Evolutionary conservation across 345 rosid genomes (phyloP).

Genomic region (Sonneratia alba): DNA sequence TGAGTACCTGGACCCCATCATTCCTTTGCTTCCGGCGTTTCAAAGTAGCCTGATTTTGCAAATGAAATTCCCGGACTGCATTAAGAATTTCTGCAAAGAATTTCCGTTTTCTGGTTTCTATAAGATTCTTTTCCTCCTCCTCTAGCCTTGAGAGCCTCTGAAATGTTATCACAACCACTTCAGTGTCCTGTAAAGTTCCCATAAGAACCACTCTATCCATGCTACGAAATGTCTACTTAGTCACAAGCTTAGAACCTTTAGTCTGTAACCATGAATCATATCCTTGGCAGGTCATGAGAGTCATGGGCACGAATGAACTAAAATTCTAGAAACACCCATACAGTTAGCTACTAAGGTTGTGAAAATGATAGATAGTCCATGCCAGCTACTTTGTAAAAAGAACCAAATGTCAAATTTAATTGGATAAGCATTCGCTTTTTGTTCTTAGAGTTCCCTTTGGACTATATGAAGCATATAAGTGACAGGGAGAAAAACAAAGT

Average conservation of each 20-base stretch:
- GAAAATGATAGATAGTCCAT: neutral
- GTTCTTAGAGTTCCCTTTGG: neutral
- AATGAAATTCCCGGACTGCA: constrained; percentile 84
- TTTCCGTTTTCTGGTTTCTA: constrained; percentile 71
- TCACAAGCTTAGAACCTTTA: neutral
- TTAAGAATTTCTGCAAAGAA: constrained; percentile 86
- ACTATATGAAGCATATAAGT: neutral
- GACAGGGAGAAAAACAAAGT: neutral
- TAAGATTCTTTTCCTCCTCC: constrained; percentile 68
- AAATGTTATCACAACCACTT: constrained; percentile 14
- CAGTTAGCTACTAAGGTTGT: neutral
- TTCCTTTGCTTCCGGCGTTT: constrained; percentile 96
- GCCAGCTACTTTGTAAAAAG: too few species aligned
- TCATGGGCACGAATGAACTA: neutral
- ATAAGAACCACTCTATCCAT: neutral
- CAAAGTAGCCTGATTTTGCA: constrained; percentile 64
- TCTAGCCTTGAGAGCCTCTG: constrained; percentile 80
- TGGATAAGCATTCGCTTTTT: too few species aligned
- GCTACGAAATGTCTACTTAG: neutral
- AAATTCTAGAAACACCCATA: neutral
- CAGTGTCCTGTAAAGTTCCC: neutral
- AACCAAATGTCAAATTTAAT: too few species aligned
- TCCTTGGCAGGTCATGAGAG: neutral
- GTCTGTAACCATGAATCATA: neutral
- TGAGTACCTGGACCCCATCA: constrained; percentile 72